Evolutionary conservation across 306 rosid genomes (phyloP).

Genomic region (Ceratonia siliqua): DNA sequence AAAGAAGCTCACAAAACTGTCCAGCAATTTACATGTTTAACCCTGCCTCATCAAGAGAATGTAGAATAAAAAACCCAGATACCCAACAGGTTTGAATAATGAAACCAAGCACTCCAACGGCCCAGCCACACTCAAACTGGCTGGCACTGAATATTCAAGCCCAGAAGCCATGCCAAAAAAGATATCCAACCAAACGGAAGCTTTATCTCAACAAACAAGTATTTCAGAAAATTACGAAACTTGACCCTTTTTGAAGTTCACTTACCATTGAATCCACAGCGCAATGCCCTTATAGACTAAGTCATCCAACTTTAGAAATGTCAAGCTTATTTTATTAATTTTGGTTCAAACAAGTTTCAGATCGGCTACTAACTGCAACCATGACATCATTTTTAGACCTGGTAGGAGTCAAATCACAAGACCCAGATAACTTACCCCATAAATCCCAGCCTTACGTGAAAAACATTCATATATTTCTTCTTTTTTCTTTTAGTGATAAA

Average conservation of each 20-base stretch:
- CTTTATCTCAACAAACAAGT: not conserved
- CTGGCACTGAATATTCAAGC: not conserved
- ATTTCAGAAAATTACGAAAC: not conserved
- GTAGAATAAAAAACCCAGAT: too few species aligned
- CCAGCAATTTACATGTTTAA: not conserved
- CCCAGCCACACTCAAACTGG: not conserved
- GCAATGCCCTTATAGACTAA: not conserved
- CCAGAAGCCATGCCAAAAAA: not conserved
- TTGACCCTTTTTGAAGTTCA: not conserved
- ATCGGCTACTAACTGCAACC: not conserved
- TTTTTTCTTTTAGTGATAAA: not conserved
- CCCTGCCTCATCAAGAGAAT: not conserved
- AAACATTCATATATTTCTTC: not conserved
- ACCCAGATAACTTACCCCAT: not conserved
- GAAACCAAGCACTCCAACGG: not conserved
- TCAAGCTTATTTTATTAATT: not conserved
- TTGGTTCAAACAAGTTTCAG: conserved; percentile 22
- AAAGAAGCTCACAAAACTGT: not conserved
- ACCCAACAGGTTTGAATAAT: not conserved
- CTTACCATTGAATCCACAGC: not conserved
- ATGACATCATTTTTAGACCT: not conserved
- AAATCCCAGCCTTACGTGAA: not conserved
- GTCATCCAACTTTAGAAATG: not conserved
- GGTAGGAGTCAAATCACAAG: not conserved
- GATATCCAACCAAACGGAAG: not conserved